A percentile compares a stretch with the other conserved stretches of the same genome.
Conservation (phyloP, 2,329 filamentous ascomycete genomes). For the Harringtonia lauricola region DNA sequence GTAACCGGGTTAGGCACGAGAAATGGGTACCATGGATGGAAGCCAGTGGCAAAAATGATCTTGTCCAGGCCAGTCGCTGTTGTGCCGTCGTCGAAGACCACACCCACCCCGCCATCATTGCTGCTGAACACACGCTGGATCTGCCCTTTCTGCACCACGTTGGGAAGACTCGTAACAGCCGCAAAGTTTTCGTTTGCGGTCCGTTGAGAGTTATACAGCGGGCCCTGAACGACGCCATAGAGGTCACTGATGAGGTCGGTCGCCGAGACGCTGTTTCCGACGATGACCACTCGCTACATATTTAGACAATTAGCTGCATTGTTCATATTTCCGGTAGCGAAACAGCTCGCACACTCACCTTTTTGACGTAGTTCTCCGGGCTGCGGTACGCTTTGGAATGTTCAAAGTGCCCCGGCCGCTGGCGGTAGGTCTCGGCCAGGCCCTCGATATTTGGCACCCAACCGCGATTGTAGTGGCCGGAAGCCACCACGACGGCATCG, state of each 20-base stretch:
- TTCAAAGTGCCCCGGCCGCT: conserved; percentile 39
- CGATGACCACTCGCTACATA: conserved; percentile 35
- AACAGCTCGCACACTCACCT: no score
- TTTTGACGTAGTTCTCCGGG: conserved; percentile 27
- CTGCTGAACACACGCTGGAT: no score
- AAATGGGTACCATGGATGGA: conserved; percentile 47
- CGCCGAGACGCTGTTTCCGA: conserved; percentile 38
- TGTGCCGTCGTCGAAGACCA: conserved; percentile 38
- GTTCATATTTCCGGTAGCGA: no score
- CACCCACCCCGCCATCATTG: conserved; percentile 7
- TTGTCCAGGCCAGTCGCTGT: conserved; percentile 37
- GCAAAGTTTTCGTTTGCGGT: conserved; percentile 37
- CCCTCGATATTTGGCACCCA: conserved; percentile 50
- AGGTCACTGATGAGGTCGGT: conserved; percentile 30
- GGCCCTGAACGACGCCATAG: conserved; percentile 22
- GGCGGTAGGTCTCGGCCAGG: conserved; percentile 42
- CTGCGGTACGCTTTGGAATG: conserved; percentile 65
- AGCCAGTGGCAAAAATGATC: conserved; percentile 49
- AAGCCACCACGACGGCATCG: not conserved
- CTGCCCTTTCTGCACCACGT: no score
- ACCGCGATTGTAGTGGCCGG: conserved; percentile 48
- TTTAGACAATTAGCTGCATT: no score
- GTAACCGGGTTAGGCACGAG: conserved; percentile 34
- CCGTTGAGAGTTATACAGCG: conserved; percentile 5
- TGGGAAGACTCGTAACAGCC: no score